phyloP scores from a whole-genome alignment of 192 early-diverging fungal species.

The Hyaloraphidium curvatum region DNA sequence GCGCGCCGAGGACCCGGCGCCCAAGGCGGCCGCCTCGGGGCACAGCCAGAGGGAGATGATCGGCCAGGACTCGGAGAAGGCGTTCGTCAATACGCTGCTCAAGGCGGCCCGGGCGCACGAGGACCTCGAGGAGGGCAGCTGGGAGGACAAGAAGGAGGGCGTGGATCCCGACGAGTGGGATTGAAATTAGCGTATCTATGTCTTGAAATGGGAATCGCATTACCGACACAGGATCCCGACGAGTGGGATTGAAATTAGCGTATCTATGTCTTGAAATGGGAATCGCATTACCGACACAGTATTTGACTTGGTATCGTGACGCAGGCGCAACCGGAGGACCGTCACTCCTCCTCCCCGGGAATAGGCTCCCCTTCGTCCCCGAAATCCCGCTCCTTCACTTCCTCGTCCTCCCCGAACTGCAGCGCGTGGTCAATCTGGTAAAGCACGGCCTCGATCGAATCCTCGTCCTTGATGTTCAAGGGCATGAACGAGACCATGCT shows the following conservation, averaged over 20 bases:
- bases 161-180: constrained; percentile 30
- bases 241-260: constrained; percentile 26
- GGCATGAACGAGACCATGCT: constrained; percentile 94
- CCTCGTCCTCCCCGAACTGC: constrained; percentile 94
- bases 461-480: constrained; percentile 84
- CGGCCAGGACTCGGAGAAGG: constrained; percentile 15
- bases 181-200: too few species aligned
- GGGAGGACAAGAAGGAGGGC: constrained; percentile 24
- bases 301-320: too few species aligned
- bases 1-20: background rate
- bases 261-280: too few species aligned
- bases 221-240: constrained; percentile 20
- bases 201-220: too few species aligned
- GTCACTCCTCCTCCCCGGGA: too few species aligned
- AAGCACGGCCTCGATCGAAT: constrained; percentile 68
- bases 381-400: constrained; percentile 78
- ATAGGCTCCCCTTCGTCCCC: too few species aligned
- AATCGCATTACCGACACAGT: too few species aligned
- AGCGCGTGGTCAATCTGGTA: constrained; percentile 84
- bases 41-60: constrained; percentile 1
- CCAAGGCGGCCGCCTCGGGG: background rate
- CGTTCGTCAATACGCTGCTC: constrained; percentile 18
- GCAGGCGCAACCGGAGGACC: too few species aligned
- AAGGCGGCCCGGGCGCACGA: constrained; percentile 11
- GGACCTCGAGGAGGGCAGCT: constrained; percentile 6